Evolutionary conservation across 768 basidiomycete species (phyloP), one percentile per base, ranked within the genome.

Genomic region (Clathrus columnatus): DNA sequence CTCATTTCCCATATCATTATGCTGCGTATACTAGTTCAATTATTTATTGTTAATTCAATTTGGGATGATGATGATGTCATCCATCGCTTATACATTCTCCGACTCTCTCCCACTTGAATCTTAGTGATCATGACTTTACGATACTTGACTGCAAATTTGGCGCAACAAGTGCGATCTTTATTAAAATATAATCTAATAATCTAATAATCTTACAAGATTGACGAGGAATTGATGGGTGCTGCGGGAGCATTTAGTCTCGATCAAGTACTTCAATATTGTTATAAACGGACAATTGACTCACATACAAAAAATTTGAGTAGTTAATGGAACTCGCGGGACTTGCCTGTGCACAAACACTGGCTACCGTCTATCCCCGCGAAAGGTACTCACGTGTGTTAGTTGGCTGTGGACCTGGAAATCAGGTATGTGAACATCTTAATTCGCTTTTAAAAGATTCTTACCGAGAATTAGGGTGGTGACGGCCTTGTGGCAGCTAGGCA

Each of bases 261-360:
- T 63, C 95, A 95, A 78, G 91, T 85, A 57, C 64, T 51, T n/a
- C n/a, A 21, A 27, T 48, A 18, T 56, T 11, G 7, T 28, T 29
- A 8, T 5, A 23, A 29, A 46, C 20, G 41, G 47, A 42, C 28
- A 17, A 18, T 42, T 51, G 29, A 59, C 24, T 49, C 2, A 7
- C 18, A 28, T 7, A n/a, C n/a, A n/a, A n/a, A n/a, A n/a, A 50
- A 27, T 27, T 45, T 24, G 30, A 26, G 18, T 65, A 95, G 91
- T 72, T 97, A 27, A 96, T 97, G 92, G 95, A 98, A 65, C 79
- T 98, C 11, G 95, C 95, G 27, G 96, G 96, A 1, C 73, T 98
- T 8, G 85, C 95, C 1, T 94, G 94, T 65, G 96, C 95, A 0
- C 90, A 94, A 66, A 80, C 88, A 0, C 72, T 97, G 2, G 83